A percentile compares a stretch with the other conserved stretches of the same genome.
Evolutionary conservation across 1,284 basidiomycete species (phyloP).

Genomic region (Trametes polyzona): DNA sequence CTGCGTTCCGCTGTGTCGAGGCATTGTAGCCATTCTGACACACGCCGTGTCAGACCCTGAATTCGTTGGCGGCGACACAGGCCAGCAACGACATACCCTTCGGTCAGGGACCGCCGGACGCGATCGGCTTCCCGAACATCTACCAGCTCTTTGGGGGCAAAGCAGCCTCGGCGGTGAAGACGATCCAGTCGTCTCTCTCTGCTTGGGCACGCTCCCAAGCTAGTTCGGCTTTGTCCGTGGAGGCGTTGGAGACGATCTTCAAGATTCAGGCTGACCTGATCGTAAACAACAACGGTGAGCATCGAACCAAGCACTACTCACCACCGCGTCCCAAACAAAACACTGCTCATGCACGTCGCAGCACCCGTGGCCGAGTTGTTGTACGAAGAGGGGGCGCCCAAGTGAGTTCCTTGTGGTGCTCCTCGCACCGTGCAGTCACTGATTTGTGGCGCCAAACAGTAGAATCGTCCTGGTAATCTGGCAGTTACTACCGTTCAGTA

Average conservation of each 20-base stretch:
- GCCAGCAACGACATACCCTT: conserved; percentile 39
- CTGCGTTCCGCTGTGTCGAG: neutral
- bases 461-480: conserved; percentile 47
- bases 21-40: neutral
- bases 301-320: too few species aligned
- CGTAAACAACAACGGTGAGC: conserved; percentile 45
- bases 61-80: conserved; percentile 42
- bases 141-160: conserved; percentile 47
- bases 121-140: conserved; percentile 49
- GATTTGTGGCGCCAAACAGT: too few species aligned
- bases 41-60: conserved; percentile 37
- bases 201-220: conserved; percentile 49
- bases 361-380: conserved; percentile 47
- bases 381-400: conserved; percentile 29
- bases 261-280: conserved; percentile 47
- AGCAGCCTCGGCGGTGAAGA: conserved; percentile 37
- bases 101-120: conserved; percentile 35
- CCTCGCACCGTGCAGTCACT: too few species aligned
- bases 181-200: conserved; percentile 38
- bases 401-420: conserved; percentile 2
- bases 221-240: conserved; percentile 40
- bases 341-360: conserved; percentile 18
- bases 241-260: conserved; percentile 46
- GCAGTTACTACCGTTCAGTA: conserved; percentile 57
- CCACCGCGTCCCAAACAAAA: too few species aligned